These are phyloP conservation scores for Gentiana dahurica DNA, from an alignment of 257 asterid genomes.

Conservation along the genomic window DNA sequence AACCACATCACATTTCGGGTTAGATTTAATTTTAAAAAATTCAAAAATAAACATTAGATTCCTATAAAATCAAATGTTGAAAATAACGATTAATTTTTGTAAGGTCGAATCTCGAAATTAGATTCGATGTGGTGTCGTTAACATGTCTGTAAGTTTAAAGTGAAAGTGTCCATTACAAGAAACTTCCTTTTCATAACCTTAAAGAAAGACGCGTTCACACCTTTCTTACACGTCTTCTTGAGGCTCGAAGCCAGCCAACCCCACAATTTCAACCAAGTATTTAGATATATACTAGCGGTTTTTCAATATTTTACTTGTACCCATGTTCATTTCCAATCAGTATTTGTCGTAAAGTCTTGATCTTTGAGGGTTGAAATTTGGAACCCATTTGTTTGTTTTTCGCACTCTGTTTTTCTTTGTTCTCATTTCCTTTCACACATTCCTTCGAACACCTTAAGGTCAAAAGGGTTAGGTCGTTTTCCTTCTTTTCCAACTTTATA, in stretches of 20 bases:
- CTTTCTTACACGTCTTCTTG: constrained; percentile 26
- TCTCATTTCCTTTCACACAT: constrained; percentile 43
- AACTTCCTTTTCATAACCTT: constrained; percentile 20
- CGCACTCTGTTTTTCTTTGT: constrained; percentile 15
- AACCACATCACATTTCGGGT: too few relatives aligned
- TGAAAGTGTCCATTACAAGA: background rate
- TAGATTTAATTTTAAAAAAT: too few relatives aligned
- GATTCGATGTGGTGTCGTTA: too few relatives aligned
- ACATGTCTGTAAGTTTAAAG: too few relatives aligned
- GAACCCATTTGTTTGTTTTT: constrained; percentile 20
- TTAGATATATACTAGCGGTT: background rate
- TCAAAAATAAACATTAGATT: too few relatives aligned
- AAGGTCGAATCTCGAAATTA: too few relatives aligned
- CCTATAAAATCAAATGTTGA: too few relatives aligned
- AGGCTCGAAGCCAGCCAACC: constrained; percentile 1
- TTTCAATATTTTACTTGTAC: background rate
- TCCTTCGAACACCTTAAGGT: constrained; percentile 29
- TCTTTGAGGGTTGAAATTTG: constrained; percentile 17
- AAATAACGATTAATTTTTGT: too few relatives aligned
- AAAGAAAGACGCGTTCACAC: constrained; percentile 40
- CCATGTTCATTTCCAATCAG: background rate
- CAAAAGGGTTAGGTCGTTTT: constrained; percentile 1
- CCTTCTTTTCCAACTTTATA: constrained; percentile 5
- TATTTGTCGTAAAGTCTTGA: constrained; percentile 2
- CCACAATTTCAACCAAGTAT: background rate